Percentiles rank a stretch among this genome's conserved stretches.
phyloP scores from a whole-genome alignment of 2,329 filamentous ascomycete species.

The Phialemoniopsis sp. region DNA sequence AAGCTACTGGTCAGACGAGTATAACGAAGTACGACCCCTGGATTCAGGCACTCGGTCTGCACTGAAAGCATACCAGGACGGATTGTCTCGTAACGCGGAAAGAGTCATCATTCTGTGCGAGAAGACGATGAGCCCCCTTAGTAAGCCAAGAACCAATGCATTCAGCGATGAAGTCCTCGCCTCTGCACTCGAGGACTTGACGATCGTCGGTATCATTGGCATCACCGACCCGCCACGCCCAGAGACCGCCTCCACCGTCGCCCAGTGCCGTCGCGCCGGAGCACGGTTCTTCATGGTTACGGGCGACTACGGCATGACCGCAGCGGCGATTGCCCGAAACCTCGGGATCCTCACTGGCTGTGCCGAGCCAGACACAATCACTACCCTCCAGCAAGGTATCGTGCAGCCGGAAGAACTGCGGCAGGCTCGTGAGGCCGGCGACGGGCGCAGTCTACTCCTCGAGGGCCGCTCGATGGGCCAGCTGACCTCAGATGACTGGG shows the following conservation, averaged over 20 bases:
- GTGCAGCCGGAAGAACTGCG: too few relatives aligned
- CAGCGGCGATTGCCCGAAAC: slow-evolving; percentile 51
- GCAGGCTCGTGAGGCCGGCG: not conserved
- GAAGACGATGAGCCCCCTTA: slow-evolving; percentile 21
- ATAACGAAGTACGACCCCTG: slow-evolving; percentile 25
- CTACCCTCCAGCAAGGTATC: not conserved
- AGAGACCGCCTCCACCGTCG: slow-evolving; percentile 21
- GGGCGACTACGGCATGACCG: slow-evolving; percentile 56
- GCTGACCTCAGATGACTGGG: not conserved
- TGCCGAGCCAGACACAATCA: not conserved
- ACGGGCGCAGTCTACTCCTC: slow-evolving; percentile 13
- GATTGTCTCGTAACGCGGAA: slow-evolving; percentile 34
- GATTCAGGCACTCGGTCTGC: slow-evolving; percentile 22
- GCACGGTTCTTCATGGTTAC: slow-evolving; percentile 60
- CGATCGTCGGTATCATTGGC: slow-evolving; percentile 46
- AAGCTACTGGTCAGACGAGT: slow-evolving; percentile 25
- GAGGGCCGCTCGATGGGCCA: slow-evolving; percentile 23
- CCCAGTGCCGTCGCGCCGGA: slow-evolving; percentile 45
- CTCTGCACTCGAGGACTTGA: slow-evolving; percentile 32
- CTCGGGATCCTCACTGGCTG: not conserved
- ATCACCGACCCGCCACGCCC: slow-evolving; percentile 42
- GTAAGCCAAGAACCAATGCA: slow-evolving; percentile 32
- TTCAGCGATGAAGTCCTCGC: slow-evolving; percentile 45
- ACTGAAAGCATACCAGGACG: slow-evolving; percentile 31
- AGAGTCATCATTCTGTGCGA: slow-evolving; percentile 35